A percentile compares a stretch with the other conserved stretches of the same genome.
These are phyloP conservation scores for Hypoxylon trugodes DNA, from an alignment of 495 filamentous ascomycete genomes.

Conservation along the genomic window DNA sequence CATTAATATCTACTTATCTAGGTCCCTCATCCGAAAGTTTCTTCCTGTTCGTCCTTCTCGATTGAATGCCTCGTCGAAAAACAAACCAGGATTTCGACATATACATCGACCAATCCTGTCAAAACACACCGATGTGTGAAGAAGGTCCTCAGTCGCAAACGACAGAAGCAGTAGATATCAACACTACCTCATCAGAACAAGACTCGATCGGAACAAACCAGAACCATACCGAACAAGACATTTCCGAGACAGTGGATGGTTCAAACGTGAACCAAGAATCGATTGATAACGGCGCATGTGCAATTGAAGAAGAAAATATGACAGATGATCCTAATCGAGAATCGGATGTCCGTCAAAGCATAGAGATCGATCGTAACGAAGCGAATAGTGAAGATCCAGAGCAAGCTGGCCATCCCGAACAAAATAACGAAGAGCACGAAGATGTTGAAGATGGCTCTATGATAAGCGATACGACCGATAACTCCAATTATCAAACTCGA, in stretches of 20 bases:
- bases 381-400: background rate
- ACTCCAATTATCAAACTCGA: slow-evolving; percentile 32
- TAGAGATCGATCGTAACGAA: slow-evolving; percentile 21
- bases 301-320: slow-evolving; percentile 6
- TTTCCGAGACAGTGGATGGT: background rate
- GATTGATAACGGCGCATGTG: background rate
- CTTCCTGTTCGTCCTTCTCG: background rate
- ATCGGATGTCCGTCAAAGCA: slow-evolving; percentile 20
- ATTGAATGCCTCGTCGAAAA: slow-evolving; percentile 39
- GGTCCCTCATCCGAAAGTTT: background rate
- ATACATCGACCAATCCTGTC: slow-evolving; percentile 53
- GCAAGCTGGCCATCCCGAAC: slow-evolving; percentile 6
- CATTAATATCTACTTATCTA: background rate
- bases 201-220: slow-evolving; percentile 8
- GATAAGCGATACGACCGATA: slow-evolving; percentile 45
- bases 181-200: slow-evolving; percentile 1
- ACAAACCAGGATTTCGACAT: slow-evolving; percentile 51
- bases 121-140: slow-evolving; percentile 48
- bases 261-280: background rate
- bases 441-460: slow-evolving; percentile 46
- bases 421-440: slow-evolving; percentile 13
- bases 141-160: slow-evolving; percentile 24
- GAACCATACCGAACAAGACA: slow-evolving; percentile 14
- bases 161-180: slow-evolving; percentile 16
- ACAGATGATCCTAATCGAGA: background rate